These are phyloP conservation scores for Symbiodinium pilosum DNA, from an alignment of 73 alveolate genomes.

Conservation along the genomic window DNA sequence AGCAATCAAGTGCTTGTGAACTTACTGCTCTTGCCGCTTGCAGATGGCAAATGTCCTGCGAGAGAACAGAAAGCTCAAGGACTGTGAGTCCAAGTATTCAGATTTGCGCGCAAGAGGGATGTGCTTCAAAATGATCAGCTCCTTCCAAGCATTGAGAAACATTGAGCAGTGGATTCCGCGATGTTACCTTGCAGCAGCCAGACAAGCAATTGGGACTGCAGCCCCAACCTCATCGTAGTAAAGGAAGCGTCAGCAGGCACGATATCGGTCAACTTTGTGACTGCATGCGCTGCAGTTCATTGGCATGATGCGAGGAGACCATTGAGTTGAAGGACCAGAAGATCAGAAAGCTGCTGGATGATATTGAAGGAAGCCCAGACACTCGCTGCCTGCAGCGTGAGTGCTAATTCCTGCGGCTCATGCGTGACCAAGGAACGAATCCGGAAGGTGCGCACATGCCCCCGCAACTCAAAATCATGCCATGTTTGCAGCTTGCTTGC, in stretches of 20 bases:
- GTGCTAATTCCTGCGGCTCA: neutral
- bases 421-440: neutral
- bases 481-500: neutral
- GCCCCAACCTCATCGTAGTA: neutral
- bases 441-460: neutral
- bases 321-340: constrained; percentile 40
- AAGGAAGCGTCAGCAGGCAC: neutral
- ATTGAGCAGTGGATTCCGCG: too few species aligned
- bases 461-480: neutral
- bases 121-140: neutral
- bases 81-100: neutral
- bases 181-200: too few species aligned
- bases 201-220: neutral
- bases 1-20: too few species aligned
- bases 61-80: constrained; percentile 76
- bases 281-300: neutral
- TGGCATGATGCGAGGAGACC: neutral
- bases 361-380: neutral
- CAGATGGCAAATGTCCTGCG: constrained; percentile 62
- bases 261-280: neutral
- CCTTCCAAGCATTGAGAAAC: too few species aligned
- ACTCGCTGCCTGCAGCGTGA: neutral
- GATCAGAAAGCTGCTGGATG: constrained; percentile 59
- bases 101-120: neutral
- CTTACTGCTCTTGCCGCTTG: too few species aligned